Base-by-base conservation (phyloP, 331 rosid genomes). In the Pyracantha coccinea region DNA sequence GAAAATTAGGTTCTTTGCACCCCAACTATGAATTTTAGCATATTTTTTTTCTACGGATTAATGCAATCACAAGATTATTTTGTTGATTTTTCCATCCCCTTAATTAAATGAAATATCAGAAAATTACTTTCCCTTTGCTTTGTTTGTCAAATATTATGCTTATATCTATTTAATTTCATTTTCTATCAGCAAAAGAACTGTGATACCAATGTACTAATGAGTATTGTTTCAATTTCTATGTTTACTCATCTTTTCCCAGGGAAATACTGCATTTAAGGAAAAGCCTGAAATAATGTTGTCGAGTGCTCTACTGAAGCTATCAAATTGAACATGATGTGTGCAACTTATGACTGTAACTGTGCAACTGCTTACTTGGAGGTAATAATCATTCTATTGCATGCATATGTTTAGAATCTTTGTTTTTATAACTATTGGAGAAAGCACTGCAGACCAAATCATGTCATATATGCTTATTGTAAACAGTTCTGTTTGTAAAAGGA, bases 311-410 rank as follows among this genome's bases (percentile, higher is more conserved):
- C 88, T 31, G 92, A 89, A 81, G 97, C 95, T 62, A 83, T 91
- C 76, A 85, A 83, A 31, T 79, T 89, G 79, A 87, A 86, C 70
- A 89, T 63, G 58, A 69, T 75, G 55, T 86, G 73, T 63, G 90
- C 90, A 28, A 87, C 92, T 77, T 91, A 81, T 80, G 83, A 86
- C 76, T 84, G 89, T 68, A 91, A 89, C 85, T 83, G 92, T 17
- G 91, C 97, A 65, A 89, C 89, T 80, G 92, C 97, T 60, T 87
- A 80, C 79, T 73, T 91, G 70, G 87, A 87, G 85, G 97, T 87
- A 82, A 81, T 82, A 11, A 27, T 33, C 52, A 45, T 45, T 44
- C 69, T 52, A n/a, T 27, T 67, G 21, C 4, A 13, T 75, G 7
- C 52, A 13, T 45, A 45, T 45, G 17, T 5, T 20, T 64, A 76